A percentile compares a stretch with the other conserved stretches of the same genome.
Conservation (phyloP, 805 yeast genomes). For the Danielia reshetovae region DNA sequence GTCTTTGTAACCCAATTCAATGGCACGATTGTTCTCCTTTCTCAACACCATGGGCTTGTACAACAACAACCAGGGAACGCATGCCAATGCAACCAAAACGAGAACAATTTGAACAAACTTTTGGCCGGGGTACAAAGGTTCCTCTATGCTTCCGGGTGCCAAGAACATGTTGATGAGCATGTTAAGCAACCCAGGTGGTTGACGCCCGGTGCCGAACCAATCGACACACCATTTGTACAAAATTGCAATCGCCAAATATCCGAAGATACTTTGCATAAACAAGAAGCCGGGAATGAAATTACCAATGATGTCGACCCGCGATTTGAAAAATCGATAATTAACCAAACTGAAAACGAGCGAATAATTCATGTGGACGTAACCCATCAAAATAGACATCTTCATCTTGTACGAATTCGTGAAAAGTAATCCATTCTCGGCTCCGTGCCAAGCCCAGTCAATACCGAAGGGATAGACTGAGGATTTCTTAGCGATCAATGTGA, state of each 20-base stretch:
- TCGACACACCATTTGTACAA: conserved; percentile 72
- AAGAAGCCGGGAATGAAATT: conserved; percentile 70
- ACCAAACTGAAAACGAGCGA: conserved; percentile 66
- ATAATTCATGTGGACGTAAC: conserved; percentile 71
- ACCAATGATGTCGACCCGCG: conserved; percentile 63
- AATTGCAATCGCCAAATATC: conserved; percentile 62
- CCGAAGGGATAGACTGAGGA: conserved; percentile 54
- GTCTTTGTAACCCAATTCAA: conserved; percentile 34
- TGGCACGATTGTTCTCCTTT: conserved; percentile 31
- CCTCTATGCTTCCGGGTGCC: conserved; percentile 67
- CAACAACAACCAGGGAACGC: conserved; percentile 72
- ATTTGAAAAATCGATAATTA: conserved; percentile 54
- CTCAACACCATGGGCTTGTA: conserved; percentile 55
- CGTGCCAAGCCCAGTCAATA: conserved; percentile 74
- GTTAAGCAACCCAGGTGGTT: conserved; percentile 70
- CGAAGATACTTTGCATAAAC: conserved; percentile 75
- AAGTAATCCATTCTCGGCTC: conserved; percentile 66
- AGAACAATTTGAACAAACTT: conserved; percentile 55
- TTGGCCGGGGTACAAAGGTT: conserved; percentile 63
- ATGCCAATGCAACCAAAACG: conserved; percentile 54
- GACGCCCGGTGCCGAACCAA: conserved; percentile 58
- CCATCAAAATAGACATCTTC: conserved; percentile 74
- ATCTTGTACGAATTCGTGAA: conserved; percentile 73
- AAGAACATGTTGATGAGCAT: conserved; percentile 76
- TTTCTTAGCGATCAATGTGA: conserved; percentile 42